Evolutionary conservation across 768 basidiomycete species (phyloP).

Genomic region (Candolleomyces eurysporus): DNA sequence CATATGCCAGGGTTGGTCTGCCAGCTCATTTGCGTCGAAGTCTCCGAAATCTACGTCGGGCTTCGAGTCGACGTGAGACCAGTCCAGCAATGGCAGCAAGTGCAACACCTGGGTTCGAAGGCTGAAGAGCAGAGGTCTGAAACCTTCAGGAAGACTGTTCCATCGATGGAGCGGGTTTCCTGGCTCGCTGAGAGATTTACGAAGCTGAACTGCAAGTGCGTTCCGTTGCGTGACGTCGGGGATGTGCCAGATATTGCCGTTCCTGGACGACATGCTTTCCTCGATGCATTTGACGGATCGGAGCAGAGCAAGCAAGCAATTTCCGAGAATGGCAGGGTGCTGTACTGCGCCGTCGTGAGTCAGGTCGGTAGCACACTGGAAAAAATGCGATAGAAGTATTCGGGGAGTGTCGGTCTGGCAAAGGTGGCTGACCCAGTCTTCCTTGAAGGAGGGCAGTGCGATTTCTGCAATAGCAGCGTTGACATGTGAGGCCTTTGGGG

Average conservation of each 20-base stretch:
- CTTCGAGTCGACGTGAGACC: background rate
- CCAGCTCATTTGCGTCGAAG: background rate
- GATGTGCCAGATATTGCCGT: background rate
- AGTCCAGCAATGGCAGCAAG: background rate
- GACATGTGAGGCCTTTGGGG: background rate
- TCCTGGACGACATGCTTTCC: background rate
- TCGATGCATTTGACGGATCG: background rate
- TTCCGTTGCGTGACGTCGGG: background rate
- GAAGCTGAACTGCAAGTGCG: background rate
- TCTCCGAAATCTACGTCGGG: background rate
- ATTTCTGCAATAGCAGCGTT: constrained; percentile 7
- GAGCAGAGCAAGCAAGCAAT: background rate
- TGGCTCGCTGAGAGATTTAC: background rate
- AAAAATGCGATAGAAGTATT: background rate
- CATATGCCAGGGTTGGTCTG: constrained; percentile 3
- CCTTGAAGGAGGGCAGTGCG: background rate
- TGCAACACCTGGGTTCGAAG: background rate
- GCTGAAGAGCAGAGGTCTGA: background rate
- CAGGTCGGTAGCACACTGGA: background rate
- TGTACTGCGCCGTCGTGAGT: background rate
- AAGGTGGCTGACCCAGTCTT: background rate
- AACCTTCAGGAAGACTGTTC: background rate
- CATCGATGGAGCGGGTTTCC: background rate
- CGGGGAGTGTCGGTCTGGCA: background rate
- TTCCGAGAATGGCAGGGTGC: background rate